These are phyloP conservation scores for Pseudocercospora cruenta DNA, from an alignment of 2,329 filamentous ascomycete genomes.

Conservation along the genomic window DNA sequence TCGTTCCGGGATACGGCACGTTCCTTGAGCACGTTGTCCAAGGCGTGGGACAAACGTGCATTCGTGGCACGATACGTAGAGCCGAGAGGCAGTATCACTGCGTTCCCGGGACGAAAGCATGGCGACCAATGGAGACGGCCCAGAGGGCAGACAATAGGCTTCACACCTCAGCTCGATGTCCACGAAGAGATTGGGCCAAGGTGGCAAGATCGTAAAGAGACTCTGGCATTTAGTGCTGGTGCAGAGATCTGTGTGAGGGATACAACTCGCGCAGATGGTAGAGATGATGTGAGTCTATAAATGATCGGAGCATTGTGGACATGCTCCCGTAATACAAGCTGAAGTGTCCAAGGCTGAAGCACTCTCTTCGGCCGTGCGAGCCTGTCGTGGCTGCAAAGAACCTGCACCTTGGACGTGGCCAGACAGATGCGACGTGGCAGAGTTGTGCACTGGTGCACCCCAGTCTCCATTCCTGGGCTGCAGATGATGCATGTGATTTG, in stretches of 20 bases:
- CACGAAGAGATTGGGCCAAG: slow-evolving; percentile 35
- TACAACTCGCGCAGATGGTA: slow-evolving; percentile 39
- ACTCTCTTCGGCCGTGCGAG: neutral
- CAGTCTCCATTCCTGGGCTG: neutral
- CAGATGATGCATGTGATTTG: neutral
- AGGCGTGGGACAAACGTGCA: slow-evolving; percentile 61
- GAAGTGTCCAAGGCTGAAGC: neutral
- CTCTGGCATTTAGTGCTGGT: slow-evolving; percentile 64
- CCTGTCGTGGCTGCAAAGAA: neutral
- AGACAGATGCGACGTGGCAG: neutral
- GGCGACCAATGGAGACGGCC: slow-evolving; percentile 45
- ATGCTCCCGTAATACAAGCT: neutral
- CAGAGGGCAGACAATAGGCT: slow-evolving; percentile 60
- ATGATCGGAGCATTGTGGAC: neutral
- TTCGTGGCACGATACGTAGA: slow-evolving; percentile 59
- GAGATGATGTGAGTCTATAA: slow-evolving; percentile 24
- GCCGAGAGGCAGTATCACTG: slow-evolving; percentile 43
- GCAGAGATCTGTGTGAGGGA: slow-evolving; percentile 58
- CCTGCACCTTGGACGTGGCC: neutral
- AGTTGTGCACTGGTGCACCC: neutral
- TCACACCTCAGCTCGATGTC: slow-evolving; percentile 51
- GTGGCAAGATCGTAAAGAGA: slow-evolving; percentile 58
- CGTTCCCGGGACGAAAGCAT: slow-evolving; percentile 33
- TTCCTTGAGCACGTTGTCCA: slow-evolving; percentile 59
- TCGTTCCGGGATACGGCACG: slow-evolving; percentile 57